phyloP scores from a whole-genome alignment of 2,329 filamentous ascomycete genomes.

The Aspergillus glaucus region DNA sequence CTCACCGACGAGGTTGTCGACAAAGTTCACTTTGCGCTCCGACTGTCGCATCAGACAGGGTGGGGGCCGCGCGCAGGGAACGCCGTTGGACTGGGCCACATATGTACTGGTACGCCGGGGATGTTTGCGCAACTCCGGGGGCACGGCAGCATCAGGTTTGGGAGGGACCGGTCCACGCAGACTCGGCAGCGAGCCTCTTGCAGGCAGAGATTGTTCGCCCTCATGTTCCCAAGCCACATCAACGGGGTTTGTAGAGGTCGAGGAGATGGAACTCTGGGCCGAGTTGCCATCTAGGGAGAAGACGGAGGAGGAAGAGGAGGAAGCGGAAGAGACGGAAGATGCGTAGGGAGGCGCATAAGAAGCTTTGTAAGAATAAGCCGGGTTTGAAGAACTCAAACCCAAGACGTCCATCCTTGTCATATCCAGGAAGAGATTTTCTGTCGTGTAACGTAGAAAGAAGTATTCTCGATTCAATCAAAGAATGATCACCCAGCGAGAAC shows the following conservation, averaged over 20 bases:
- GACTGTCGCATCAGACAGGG: constrained; percentile 76
- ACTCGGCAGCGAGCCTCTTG: constrained; percentile 18
- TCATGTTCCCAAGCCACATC: constrained; percentile 45
- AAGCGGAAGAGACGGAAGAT: constrained; percentile 65
- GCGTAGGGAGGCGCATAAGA: constrained; percentile 54
- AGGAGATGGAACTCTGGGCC: constrained; percentile 64
- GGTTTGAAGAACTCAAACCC: constrained; percentile 36
- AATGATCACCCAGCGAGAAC: constrained; percentile 1
- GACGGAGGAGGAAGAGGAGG: constrained; percentile 68
- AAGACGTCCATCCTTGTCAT: constrained; percentile 41
- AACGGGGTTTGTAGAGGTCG: constrained; percentile 58
- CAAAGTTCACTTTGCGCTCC: constrained; percentile 90
- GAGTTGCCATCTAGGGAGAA: constrained; percentile 64
- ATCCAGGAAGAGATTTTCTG: constrained; percentile 23
- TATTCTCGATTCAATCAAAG: constrained; percentile 1
- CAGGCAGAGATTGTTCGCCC: constrained; percentile 19
- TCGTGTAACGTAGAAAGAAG: constrained; percentile 15
- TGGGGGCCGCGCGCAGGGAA: constrained; percentile 53
- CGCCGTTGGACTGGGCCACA: constrained; percentile 43
- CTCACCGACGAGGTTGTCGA: constrained; percentile 97
- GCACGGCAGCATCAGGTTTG: constrained; percentile 28
- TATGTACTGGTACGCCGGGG: constrained; percentile 50
- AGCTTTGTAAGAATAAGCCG: constrained; percentile 29
- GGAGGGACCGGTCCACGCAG: constrained; percentile 21
- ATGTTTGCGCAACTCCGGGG: constrained; percentile 41